Percentiles rank a stretch among this genome's conserved stretches.
Evolutionary conservation across 2,329 filamentous ascomycete genomes (phyloP).

Genomic region (Fusarium sp.): DNA sequence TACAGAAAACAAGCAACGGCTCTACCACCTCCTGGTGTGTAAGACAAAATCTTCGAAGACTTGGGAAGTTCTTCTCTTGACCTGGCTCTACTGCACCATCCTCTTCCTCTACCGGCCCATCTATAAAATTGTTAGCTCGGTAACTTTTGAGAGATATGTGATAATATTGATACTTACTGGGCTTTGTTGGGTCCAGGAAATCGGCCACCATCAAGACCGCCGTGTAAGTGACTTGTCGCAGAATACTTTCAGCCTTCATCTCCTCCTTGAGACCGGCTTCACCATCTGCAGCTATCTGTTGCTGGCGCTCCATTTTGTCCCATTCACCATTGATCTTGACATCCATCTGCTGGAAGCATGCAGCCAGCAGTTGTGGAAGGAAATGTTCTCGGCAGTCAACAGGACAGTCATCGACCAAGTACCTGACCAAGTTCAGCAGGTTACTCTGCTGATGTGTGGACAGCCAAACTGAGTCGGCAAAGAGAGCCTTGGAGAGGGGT

Average conservation of each 20-base stretch:
- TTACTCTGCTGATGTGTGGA: constrained; percentile 95
- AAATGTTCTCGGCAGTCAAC: constrained; percentile 83
- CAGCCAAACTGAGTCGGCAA: constrained; percentile 84
- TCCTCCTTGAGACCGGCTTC: constrained; percentile 89
- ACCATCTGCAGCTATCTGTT: constrained; percentile 74
- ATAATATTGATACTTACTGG: constrained; percentile 66
- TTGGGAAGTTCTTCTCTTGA: constrained; percentile 62
- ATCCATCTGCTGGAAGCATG: constrained; percentile 89
- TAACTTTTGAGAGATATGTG: not conserved
- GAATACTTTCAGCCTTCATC: constrained; percentile 97
- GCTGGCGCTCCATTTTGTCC: constrained; percentile 78
- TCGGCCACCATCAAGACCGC: constrained; percentile 93
- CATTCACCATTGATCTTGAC: constrained; percentile 90
- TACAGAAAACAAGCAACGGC: constrained; percentile 91
- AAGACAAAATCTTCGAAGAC: constrained; percentile 87
- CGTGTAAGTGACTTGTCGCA: constrained; percentile 92
- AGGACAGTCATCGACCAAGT: constrained; percentile 93
- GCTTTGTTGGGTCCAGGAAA: constrained; percentile 82
- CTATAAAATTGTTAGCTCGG: constrained; percentile 45
- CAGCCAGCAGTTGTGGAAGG: constrained; percentile 84
- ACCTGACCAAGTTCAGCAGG: constrained; percentile 89
- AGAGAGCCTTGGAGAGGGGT: constrained; percentile 86
- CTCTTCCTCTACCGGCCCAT: constrained; percentile 51
- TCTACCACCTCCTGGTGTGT: constrained; percentile 84
- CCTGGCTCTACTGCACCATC: constrained; percentile 47